Conservation (phyloP, 495 filamentous ascomycete species). For the Penicillium chermesinum region DNA sequence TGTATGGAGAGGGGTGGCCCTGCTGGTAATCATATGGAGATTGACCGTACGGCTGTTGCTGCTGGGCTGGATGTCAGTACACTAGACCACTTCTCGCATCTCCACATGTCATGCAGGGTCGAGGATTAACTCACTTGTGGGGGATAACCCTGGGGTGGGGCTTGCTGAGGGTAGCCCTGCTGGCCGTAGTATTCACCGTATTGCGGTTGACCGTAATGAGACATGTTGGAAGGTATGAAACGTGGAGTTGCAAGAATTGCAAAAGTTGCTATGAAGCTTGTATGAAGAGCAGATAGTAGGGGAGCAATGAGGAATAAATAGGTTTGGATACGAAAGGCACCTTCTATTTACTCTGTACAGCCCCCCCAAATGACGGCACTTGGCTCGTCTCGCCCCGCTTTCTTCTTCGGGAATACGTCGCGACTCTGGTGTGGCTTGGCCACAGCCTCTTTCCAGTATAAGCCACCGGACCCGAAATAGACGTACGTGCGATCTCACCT, state of each 20-base stretch:
- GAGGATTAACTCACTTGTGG: background rate
- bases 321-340: background rate
- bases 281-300: background rate
- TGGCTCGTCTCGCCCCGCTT: background rate
- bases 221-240: background rate
- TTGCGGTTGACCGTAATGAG: background rate
- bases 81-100: too few species aligned
- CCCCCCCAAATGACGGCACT: too few species aligned
- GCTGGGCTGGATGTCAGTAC: background rate
- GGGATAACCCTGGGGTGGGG: background rate
- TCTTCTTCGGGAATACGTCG: background rate
- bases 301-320: background rate
- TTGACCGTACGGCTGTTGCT: background rate
- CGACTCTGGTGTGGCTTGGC: background rate
- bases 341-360: too few species aligned
- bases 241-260: background rate
- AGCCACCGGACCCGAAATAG: too few species aligned
- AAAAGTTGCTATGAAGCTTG: too few species aligned
- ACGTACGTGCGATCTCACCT: too few species aligned
- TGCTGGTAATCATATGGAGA: background rate
- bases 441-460: background rate
- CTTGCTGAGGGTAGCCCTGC: background rate
- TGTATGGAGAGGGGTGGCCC: background rate
- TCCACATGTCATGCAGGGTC: too few species aligned
- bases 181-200: background rate